Evolutionary conservation across 306 rosid species (phyloP).

Genomic region (Prinsepia uniflora): DNA sequence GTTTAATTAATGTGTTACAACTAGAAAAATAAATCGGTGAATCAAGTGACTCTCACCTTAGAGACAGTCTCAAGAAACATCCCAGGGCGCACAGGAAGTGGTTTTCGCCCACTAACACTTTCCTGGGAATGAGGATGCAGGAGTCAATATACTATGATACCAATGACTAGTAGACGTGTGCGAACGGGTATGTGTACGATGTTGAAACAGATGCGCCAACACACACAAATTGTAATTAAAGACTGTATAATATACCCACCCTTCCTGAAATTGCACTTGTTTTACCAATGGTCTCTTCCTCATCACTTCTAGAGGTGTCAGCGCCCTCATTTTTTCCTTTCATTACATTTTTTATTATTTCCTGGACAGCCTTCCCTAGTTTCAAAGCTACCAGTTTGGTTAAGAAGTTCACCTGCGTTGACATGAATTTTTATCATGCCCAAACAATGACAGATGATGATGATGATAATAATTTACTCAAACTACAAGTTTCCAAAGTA

Average conservation of each 20-base stretch:
- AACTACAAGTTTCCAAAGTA: not conserved
- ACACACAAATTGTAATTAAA: not conserved
- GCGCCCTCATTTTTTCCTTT: conserved; percentile 92
- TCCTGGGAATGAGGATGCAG: conserved; percentile 37
- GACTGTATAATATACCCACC: conserved; percentile 48
- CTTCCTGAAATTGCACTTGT: conserved; percentile 62
- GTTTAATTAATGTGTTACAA: conserved; percentile 5
- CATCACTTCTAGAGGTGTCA: conserved; percentile 35
- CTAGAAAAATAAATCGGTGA: conserved; percentile 2
- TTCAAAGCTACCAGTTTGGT: conserved; percentile 83
- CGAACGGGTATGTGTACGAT: not conserved
- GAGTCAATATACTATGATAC: conserved; percentile 4
- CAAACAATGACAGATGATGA: not conserved
- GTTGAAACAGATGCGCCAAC: not conserved
- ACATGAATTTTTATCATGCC: conserved; percentile 21
- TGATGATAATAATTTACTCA: not conserved
- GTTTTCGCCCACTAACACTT: conserved; percentile 61
- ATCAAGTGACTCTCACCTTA: conserved; percentile 51
- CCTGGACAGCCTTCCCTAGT: conserved; percentile 76
- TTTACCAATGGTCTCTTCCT: conserved; percentile 28
- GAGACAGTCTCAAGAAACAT: conserved; percentile 95
- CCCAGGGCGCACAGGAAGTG: conserved; percentile 92
- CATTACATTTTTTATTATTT: conserved; percentile 88
- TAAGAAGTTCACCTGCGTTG: conserved; percentile 80
- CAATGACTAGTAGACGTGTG: not conserved